Base-by-base conservation (phyloP, 1,284 basidiomycete species). In the Volvariella surrecta region DNA sequence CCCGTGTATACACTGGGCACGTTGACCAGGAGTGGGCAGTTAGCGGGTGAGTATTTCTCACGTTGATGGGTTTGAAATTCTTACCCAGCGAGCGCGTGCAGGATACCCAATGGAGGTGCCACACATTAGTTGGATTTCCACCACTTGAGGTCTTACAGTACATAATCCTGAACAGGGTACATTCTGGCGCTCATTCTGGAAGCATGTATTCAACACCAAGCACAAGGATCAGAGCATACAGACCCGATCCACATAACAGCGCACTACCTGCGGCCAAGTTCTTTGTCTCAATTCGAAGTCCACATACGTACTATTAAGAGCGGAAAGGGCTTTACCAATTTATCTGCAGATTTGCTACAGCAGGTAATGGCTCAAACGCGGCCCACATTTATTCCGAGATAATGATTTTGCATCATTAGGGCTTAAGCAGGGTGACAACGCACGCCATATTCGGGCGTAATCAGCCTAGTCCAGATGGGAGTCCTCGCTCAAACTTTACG, bases 221-320 rank as follows among this genome's bases (percentile, higher is more conserved):
- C 64, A 1, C 34, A 35, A 15, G 42, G 46, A 4, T 68, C 71
- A 2, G 21, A 51, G 8, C 76, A 79, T 52, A 58, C 55, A 15
- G 79, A 82, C 48, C 71, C 74, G 3, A 59, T 82, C 24, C 73
- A 82, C 53, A 57, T 78, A 40, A 76, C 73, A 2, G 75, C 75
- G 1, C 74, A 82, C 50, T 84, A 67, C 50, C 60, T 80, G 31
- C 63, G 67, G 28, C 59, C 72, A 1, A 66, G 73, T 2, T 54
- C 58, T 1, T 46, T 59, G 2, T 60, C 56, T 3, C 50, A 60
- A 1, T 75, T 72, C 47, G 66, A 70, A 43, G 65, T 81, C 10
- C 69, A 60, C 30, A 58, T 82, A 1, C 63, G 60, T 8, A 55
- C 54, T 1, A 39, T 76, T 15, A 76, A 72, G 49, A 57, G 54